phyloP scores from a whole-genome alignment of 371 early-diverging fungal genomes.

The Zychaea mexicana region DNA sequence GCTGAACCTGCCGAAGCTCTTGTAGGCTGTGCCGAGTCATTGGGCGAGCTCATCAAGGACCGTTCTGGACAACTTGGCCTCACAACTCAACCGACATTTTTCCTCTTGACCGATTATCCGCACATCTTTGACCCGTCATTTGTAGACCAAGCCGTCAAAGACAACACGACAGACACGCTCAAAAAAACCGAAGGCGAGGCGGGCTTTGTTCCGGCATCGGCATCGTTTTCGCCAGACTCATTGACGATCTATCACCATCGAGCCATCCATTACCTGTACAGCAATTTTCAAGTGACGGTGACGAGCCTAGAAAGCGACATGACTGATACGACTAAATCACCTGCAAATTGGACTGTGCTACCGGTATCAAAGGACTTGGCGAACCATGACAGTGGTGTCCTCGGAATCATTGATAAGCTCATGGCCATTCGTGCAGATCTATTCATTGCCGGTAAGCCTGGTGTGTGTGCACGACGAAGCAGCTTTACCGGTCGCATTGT shows the following conservation, averaged over 20 bases:
- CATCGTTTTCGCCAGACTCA: constrained; percentile 18
- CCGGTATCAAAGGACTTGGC: constrained; percentile 14
- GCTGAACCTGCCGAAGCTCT: constrained; percentile 26
- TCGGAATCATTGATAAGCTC: constrained; percentile 40
- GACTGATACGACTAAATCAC: constrained; percentile 3
- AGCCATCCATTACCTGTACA: constrained; percentile 32
- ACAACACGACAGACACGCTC: background rate
- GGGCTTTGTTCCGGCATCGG: constrained; percentile 17
- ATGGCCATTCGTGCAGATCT: constrained; percentile 31
- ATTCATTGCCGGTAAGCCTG: constrained; percentile 35
- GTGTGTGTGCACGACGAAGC: constrained; percentile 29
- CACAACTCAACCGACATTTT: constrained; percentile 16
- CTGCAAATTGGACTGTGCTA: constrained; percentile 33
- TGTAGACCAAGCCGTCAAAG: constrained; percentile 12
- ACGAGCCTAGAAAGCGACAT: constrained; percentile 18
- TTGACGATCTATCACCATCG: constrained; percentile 27
- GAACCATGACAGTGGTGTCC: constrained; percentile 19
- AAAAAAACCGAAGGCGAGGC: background rate
- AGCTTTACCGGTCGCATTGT: constrained; percentile 37
- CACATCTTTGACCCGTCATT: constrained; percentile 22
- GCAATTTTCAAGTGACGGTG: constrained; percentile 22
- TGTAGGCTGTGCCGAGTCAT: constrained; percentile 25
- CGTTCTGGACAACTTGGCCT: background rate
- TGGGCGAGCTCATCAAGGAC: constrained; percentile 14
- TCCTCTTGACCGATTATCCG: constrained; percentile 40